Evolutionary conservation across 2,329 filamentous ascomycete genomes (phyloP), one percentile per base, ranked within the genome.

Genomic region (Fusarium sambucinum): DNA sequence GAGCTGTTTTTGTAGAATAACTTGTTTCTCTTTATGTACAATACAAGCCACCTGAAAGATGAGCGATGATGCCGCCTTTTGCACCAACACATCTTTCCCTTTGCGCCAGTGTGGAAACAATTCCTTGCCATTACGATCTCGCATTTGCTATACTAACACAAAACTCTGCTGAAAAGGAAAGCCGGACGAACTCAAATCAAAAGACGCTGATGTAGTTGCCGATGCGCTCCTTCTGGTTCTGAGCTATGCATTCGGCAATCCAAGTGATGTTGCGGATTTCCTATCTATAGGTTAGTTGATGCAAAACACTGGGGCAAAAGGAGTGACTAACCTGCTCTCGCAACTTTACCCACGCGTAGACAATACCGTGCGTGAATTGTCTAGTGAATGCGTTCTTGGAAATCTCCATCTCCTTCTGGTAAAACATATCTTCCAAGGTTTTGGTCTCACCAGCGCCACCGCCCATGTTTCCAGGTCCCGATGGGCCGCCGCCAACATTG

Each of bases 261-360:
- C 96, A 99, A 52, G 96, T 98, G 77, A 99, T 97, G 82, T 99
- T 99, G 71, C 96, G 92, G 75, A 98, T 97, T 91, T 99, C 96
- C 94, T 98, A 66, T 9, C 17, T 21, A 21, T 6, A 40, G 27
- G 75, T 85, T 75, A 82, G 77, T 55, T 55, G 40, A 21, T 38
- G 3, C 12, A 16, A 13, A 1, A 33, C 13, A n/a, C 17, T 40
- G 25, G n/a, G 14, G 4, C 40, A 37, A 78, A 6, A 6, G 2
- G 14, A 21, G 9, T 5, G 6, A 54, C 90, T 79, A 82, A 97
- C 95, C 89, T 99, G 96, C 82, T 99, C 96, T 79, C 94, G 89
- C 76, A 99, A 83, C 84, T 97, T 97, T 61, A 99, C 93, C 96
- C 96, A 99, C 19, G 94, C 94, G 78, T 98, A 99, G 51, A 99